These are phyloP conservation scores for Collybiopsis confluens DNA, from an alignment of 768 basidiomycete species.

Conservation along the genomic window DNA sequence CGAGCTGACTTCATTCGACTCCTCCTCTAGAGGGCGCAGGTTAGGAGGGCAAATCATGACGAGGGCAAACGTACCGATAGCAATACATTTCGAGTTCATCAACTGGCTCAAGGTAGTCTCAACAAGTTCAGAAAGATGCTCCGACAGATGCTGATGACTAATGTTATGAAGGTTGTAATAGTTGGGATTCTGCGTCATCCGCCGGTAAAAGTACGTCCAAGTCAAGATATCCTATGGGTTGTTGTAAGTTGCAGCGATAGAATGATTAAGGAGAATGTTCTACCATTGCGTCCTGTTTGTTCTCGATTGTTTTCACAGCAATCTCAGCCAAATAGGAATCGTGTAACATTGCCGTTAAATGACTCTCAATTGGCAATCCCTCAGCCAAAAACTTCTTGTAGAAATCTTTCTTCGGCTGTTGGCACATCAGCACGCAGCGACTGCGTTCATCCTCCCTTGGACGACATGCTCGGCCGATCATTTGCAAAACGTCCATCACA, in stretches of 20 bases:
- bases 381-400: conserved; percentile 98
- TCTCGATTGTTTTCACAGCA: conserved; percentile 97
- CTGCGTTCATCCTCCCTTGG: conserved; percentile 85
- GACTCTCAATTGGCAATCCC: conserved; percentile 96
- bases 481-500: conserved; percentile 96
- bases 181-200: conserved; percentile 97
- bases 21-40: conserved; percentile 60
- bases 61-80: conserved; percentile 55
- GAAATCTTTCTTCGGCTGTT: conserved; percentile 96
- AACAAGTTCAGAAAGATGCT: conserved; percentile 93
- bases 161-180: conserved; percentile 95
- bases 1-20: conserved; percentile 80
- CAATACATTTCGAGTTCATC: conserved; percentile 91
- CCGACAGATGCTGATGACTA: conserved; percentile 91
- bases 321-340: conserved; percentile 99
- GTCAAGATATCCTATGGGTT: conserved; percentile 81
- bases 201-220: conserved; percentile 97
- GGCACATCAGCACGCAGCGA: conserved; percentile 95
- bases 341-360: conserved; percentile 84
- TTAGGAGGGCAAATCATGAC: neutral
- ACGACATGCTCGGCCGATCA: conserved; percentile 98
- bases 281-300: conserved; percentile 96
- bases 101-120: conserved; percentile 90
- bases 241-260: neutral
- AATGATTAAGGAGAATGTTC: conserved; percentile 10